Evolutionary conservation across 345 rosid genomes (phyloP).

Genomic region (Atalantia buxifolia): DNA sequence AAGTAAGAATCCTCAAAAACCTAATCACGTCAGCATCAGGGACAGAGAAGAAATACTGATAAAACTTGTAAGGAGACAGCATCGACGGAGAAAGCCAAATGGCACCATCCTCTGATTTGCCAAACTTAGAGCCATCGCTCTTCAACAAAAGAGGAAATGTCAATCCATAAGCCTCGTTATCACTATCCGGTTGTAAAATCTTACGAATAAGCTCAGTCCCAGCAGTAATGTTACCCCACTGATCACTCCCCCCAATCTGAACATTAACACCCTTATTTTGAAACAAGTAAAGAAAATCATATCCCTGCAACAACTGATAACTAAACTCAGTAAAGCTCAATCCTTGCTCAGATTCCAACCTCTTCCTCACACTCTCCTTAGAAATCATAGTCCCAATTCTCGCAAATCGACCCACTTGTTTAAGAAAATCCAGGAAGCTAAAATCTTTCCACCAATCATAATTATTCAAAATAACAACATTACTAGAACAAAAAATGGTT

Average conservation of each 20-base stretch:
- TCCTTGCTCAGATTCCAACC: slow-evolving; percentile 92
- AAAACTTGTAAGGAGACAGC: slow-evolving; percentile 87
- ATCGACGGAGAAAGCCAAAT: slow-evolving; percentile 76
- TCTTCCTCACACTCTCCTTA: slow-evolving; percentile 90
- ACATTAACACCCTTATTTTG: slow-evolving; percentile 72
- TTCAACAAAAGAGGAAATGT: slow-evolving; percentile 88
- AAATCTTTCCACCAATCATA: slow-evolving; percentile 98
- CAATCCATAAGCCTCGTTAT: slow-evolving; percentile 50
- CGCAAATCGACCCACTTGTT: slow-evolving; percentile 75
- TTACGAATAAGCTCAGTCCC: slow-evolving; percentile 88
- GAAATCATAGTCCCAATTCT: slow-evolving; percentile 83
- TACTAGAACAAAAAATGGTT: slow-evolving; percentile 32
- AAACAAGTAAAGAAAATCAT: slow-evolving; percentile 70
- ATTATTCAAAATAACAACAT: slow-evolving; percentile 60
- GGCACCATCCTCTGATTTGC: slow-evolving; percentile 99
- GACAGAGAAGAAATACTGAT: slow-evolving; percentile 92
- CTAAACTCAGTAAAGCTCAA: slow-evolving; percentile 94
- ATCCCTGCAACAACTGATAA: slow-evolving; percentile 91
- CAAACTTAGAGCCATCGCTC: slow-evolving; percentile 88
- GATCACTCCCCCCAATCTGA: slow-evolving; percentile 98
- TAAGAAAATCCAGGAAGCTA: slow-evolving; percentile 71
- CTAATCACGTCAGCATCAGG: slow-evolving; percentile 79
- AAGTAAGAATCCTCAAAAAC: slow-evolving; percentile 73
- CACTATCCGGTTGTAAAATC: slow-evolving; percentile 70
- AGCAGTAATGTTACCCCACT: slow-evolving; percentile 96